Conservation (phyloP, 805 yeast species). For the Metschnikowia cubensis region DNA sequence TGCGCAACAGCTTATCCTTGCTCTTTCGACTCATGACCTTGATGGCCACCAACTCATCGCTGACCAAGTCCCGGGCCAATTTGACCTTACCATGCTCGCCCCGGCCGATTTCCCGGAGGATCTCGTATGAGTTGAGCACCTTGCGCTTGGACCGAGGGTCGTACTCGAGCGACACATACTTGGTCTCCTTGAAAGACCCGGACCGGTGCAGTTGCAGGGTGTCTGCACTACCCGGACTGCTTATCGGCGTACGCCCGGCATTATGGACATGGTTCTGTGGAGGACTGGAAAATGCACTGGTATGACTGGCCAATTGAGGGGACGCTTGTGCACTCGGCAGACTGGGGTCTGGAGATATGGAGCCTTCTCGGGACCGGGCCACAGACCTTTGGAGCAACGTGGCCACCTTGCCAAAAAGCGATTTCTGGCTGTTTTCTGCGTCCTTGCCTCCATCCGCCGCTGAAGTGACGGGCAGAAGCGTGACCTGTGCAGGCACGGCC, state of each 20-base stretch:
- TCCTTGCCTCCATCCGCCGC: conserved; percentile 1
- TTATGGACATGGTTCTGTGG: conserved; percentile 1
- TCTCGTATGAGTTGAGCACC: conserved; percentile 84
- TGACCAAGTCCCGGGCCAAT: conserved; percentile 70
- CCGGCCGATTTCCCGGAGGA: conserved; percentile 78
- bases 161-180: conserved; percentile 72
- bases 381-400: conserved; percentile 28
- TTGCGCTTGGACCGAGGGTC: conserved; percentile 83
- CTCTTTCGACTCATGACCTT: conserved; percentile 79
- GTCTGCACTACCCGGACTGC: neutral
- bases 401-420: conserved; percentile 30
- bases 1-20: conserved; percentile 34
- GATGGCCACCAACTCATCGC: conserved; percentile 75
- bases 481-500: conserved; percentile 1
- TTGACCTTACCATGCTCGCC: conserved; percentile 99
- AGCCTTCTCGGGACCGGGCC: conserved; percentile 15
- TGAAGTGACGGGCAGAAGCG: conserved; percentile 6
- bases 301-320: neutral
- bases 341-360: conserved; percentile 2
- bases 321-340: neutral
- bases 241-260: neutral
- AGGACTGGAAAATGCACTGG: neutral
- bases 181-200: conserved; percentile 61
- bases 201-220: neutral
- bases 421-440: conserved; percentile 14